Evolutionary conservation across 2,329 filamentous ascomycete genomes (phyloP).

Genomic region (Alternaria infectoria): DNA sequence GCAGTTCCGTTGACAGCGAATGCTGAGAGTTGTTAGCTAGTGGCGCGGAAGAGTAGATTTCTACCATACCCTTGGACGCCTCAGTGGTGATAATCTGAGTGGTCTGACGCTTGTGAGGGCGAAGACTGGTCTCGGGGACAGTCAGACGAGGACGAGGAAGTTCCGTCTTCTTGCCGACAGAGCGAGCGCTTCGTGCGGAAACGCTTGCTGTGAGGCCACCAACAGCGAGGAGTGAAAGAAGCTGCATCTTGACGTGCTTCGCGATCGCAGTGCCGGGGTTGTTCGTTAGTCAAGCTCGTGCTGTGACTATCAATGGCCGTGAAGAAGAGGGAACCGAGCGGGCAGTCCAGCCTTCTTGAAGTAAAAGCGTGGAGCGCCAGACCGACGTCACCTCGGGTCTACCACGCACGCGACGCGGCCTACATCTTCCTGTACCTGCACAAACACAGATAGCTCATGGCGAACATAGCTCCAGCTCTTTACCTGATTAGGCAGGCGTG

Average conservation of each 20-base stretch:
- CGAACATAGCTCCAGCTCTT: constrained; percentile 6
- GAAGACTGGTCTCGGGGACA: constrained; percentile 22
- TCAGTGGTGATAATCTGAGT: constrained; percentile 51
- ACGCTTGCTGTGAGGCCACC: constrained; percentile 34
- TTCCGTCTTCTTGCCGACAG: constrained; percentile 39
- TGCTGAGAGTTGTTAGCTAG: constrained; percentile 27
- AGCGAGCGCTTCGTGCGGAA: constrained; percentile 37
- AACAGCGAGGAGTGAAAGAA: constrained; percentile 41
- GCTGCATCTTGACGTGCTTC: constrained; percentile 33
- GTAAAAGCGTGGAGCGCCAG: neutral
- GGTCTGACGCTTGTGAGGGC: constrained; percentile 29
- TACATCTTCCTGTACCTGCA: constrained; percentile 9
- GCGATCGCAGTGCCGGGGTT: neutral
- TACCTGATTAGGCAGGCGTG: constrained; percentile 22
- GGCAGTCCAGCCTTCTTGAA: constrained; percentile 6
- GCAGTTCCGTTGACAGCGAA: constrained; percentile 48
- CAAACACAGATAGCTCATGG: constrained; percentile 15
- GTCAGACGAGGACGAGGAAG: constrained; percentile 34
- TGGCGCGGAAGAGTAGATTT: too few relatives aligned
- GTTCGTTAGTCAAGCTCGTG: constrained; percentile 2
- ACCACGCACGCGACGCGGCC: constrained; percentile 9
- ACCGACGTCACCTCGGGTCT: constrained; percentile 16
- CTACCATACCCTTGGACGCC: constrained; percentile 25
- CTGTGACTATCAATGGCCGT: constrained; percentile 7
- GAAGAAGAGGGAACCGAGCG: neutral